phyloP scores from a whole-genome alignment of 495 filamentous ascomycete genomes.

The Talaromyces nanjingensis region DNA sequence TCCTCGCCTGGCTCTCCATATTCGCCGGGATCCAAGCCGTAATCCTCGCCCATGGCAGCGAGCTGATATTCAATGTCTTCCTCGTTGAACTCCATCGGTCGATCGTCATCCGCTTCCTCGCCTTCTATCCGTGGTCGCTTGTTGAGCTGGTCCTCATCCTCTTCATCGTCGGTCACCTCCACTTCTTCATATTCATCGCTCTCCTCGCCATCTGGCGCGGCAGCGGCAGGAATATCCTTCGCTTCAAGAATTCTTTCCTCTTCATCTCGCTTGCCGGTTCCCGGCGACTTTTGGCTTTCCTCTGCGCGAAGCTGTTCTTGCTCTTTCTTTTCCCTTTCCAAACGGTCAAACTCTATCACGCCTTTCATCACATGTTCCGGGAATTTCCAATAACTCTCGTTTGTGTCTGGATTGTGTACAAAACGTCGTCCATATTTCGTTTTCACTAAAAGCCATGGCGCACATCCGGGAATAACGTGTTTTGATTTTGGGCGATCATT shows the following conservation, averaged over 20 bases:
- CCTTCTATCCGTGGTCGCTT: conserved; percentile 65
- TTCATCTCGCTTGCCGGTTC: not conserved
- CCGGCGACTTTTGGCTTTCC: not conserved
- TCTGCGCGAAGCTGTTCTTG: conserved; percentile 22
- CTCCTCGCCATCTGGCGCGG: conserved; percentile 22
- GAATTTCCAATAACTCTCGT: conserved; percentile 89
- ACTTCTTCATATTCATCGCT: conserved; percentile 81
- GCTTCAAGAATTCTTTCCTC: not conserved
- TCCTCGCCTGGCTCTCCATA: conserved; percentile 59
- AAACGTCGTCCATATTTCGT: conserved; percentile 85
- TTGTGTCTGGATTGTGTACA: conserved; percentile 74
- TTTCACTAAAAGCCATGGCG: conserved; percentile 88
- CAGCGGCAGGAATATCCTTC: conserved; percentile 6
- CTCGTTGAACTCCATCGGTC: conserved; percentile 83
- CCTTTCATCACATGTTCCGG: conserved; percentile 76
- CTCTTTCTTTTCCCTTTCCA: conserved; percentile 45
- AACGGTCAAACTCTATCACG: conserved; percentile 62
- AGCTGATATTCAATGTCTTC: conserved; percentile 93
- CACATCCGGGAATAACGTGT: conserved; percentile 67
- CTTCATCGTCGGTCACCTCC: conserved; percentile 70
- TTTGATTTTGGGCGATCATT: conserved; percentile 77
- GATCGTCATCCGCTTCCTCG: conserved; percentile 37
- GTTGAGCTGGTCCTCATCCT: conserved; percentile 43
- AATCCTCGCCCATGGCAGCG: conserved; percentile 75
- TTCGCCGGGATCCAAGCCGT: conserved; percentile 63